A percentile compares a stretch with the other conserved stretches of the same genome.
These are phyloP conservation scores for Neurospora sp. DNA, from an alignment of 495 filamentous ascomycete species.

Conservation along the genomic window DNA sequence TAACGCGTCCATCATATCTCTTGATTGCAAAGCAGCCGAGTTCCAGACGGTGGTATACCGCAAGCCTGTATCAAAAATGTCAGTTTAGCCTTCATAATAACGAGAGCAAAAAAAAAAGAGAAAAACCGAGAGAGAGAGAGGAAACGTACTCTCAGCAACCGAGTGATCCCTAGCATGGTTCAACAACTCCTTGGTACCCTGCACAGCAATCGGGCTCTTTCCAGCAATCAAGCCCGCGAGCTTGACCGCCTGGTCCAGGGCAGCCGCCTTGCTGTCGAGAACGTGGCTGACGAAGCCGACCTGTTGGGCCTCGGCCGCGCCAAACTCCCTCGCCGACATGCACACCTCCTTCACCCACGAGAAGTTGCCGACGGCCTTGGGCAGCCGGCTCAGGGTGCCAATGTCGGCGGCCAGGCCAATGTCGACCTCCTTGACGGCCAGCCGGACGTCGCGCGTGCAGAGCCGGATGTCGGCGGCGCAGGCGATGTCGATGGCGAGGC, in stretches of 20 bases:
- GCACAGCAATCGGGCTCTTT: slow-evolving; percentile 87
- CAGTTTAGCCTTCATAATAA: not conserved
- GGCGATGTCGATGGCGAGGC: slow-evolving; percentile 77
- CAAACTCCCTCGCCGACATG: slow-evolving; percentile 67
- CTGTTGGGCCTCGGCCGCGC: slow-evolving; percentile 65
- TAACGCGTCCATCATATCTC: slow-evolving; percentile 65
- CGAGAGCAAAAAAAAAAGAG: not conserved
- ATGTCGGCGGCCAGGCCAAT: slow-evolving; percentile 92
- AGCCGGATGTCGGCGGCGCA: slow-evolving; percentile 73
- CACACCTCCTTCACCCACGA: slow-evolving; percentile 92
- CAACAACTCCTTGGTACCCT: slow-evolving; percentile 87
- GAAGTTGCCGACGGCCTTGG: slow-evolving; percentile 65
- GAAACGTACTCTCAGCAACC: slow-evolving; percentile 59
- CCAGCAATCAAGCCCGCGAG: slow-evolving; percentile 56
- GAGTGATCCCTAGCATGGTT: slow-evolving; percentile 75
- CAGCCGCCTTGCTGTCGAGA: slow-evolving; percentile 50
- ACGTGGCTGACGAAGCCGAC: slow-evolving; percentile 83
- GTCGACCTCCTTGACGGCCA: slow-evolving; percentile 90
- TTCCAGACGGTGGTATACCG: slow-evolving; percentile 87
- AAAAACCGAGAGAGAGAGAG: not conserved
- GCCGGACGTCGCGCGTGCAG: slow-evolving; percentile 49
- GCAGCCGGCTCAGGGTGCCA: slow-evolving; percentile 75
- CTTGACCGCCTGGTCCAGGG: slow-evolving; percentile 52
- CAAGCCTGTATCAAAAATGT: slow-evolving; percentile 41
- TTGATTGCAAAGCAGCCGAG: slow-evolving; percentile 65